These are phyloP conservation scores for Teratosphaeria gauchensis DNA, from an alignment of 2,329 filamentous ascomycete species.

Conservation along the genomic window DNA sequence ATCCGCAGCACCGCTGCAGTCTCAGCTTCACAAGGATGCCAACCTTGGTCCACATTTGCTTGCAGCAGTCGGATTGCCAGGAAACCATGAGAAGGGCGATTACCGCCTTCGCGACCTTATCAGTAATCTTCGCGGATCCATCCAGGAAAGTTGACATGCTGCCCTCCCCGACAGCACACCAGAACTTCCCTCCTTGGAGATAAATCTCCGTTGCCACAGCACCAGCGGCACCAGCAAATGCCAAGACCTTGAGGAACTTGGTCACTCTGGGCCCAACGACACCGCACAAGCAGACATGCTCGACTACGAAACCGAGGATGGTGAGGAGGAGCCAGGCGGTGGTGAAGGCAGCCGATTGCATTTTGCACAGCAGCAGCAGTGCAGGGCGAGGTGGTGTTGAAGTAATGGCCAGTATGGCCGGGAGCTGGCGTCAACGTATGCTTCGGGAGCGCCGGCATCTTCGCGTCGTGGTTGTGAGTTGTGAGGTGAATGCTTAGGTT, in stretches of 20 bases:
- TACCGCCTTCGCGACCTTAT: neutral
- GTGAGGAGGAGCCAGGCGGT: neutral
- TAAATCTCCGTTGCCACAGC: neutral
- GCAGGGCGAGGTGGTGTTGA: neutral
- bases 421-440: neutral
- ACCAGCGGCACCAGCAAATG: neutral
- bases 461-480: neutral
- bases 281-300: neutral
- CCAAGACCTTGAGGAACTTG: neutral
- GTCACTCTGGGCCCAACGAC: neutral
- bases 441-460: neutral
- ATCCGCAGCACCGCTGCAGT: neutral
- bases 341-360: neutral
- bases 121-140: neutral
- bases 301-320: neutral
- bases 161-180: neutral
- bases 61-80: neutral
- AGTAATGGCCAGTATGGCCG: neutral
- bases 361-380: neutral
- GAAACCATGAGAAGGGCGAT: neutral
- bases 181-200: neutral
- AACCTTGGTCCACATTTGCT: neutral
- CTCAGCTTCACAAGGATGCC: neutral
- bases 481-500: neutral
- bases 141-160: neutral